A percentile compares a stretch with the other conserved stretches of the same genome.
phyloP scores from a whole-genome alignment of 1,139 yeast genomes.

The Groenewaldozyma auringiensis region DNA sequence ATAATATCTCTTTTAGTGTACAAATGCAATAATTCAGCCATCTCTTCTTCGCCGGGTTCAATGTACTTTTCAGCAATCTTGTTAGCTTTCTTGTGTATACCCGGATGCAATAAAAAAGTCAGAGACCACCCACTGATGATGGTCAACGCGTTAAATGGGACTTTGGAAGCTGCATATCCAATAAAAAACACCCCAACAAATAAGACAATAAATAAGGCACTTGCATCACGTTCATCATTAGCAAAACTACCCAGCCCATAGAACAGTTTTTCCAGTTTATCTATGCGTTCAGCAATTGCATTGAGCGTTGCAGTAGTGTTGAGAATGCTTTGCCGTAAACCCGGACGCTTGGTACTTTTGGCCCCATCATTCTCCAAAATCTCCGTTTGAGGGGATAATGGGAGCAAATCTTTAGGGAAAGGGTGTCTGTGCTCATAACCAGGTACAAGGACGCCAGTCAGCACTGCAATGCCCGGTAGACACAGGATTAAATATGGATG shows the following conservation, averaged over 20 bases:
- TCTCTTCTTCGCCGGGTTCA: constrained; percentile 17
- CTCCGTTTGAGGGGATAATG: constrained; percentile 9
- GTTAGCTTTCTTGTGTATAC: constrained; percentile 29
- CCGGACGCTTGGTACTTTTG: constrained; percentile 10
- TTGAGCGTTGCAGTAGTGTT: constrained; percentile 59
- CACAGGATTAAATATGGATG: constrained; percentile 65
- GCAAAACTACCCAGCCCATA: constrained; percentile 63
- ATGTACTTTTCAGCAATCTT: constrained; percentile 19
- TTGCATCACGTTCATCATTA: constrained; percentile 56
- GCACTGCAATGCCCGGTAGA: constrained; percentile 52
- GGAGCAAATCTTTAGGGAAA: constrained; percentile 12
- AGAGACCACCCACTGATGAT: constrained; percentile 52
- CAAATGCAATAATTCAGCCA: constrained; percentile 24
- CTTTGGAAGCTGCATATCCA: constrained; percentile 49
- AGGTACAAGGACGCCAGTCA: constrained; percentile 59
- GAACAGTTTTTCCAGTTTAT: constrained; percentile 48
- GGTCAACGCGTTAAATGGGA: constrained; percentile 60
- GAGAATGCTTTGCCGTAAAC: constrained; percentile 44
- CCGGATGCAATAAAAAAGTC: constrained; percentile 50
- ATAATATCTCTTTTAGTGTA: constrained; percentile 46
- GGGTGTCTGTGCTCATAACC: constrained; percentile 66
- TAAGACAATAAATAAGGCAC: constrained; percentile 43
- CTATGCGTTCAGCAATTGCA: constrained; percentile 45
- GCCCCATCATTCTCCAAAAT: constrained; percentile 9
- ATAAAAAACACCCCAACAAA: constrained; percentile 39